These are phyloP conservation scores for Macrophomina pseudophaseolina DNA, from an alignment of 2,329 filamentous ascomycete genomes.

Conservation along the genomic window DNA sequence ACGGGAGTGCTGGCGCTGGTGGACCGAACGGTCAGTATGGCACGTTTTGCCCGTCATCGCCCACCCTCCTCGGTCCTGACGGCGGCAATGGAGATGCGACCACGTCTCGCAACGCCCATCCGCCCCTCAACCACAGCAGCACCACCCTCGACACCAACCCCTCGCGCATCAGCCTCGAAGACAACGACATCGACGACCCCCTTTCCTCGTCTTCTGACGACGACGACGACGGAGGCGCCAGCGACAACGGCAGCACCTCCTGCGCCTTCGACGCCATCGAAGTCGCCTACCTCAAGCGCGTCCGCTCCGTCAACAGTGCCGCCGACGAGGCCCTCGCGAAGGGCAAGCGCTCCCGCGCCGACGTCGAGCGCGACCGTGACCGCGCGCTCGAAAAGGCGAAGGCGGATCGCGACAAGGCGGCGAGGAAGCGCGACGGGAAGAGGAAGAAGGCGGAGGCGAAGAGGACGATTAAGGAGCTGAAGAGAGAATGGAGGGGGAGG, in stretches of 20 bases:
- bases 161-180: not conserved
- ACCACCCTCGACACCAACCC: not conserved
- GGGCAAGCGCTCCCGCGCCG: conserved; percentile 34
- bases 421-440: conserved; percentile 30
- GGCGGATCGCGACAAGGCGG: conserved; percentile 4
- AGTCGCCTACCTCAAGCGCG: conserved; percentile 15
- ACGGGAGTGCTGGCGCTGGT: not conserved
- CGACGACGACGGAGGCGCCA: not conserved
- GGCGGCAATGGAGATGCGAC: not conserved
- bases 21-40: not conserved
- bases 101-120: not conserved
- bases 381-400: conserved; percentile 35
- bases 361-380: conserved; percentile 35
- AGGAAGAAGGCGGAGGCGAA: conserved; percentile 29
- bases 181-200: not conserved
- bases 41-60: not conserved
- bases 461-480: conserved; percentile 31
- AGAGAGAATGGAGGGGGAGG: conserved; percentile 32
- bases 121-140: not conserved
- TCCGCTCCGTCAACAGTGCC: conserved; percentile 32
- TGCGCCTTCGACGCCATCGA: conserved; percentile 22
- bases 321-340: conserved; percentile 31
- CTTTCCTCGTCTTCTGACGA: conserved; percentile 29
- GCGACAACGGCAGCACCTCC: not conserved
- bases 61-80: not conserved